Conservation (phyloP, 352 stramenopile genomes). For the Phytophthora capsici region DNA sequence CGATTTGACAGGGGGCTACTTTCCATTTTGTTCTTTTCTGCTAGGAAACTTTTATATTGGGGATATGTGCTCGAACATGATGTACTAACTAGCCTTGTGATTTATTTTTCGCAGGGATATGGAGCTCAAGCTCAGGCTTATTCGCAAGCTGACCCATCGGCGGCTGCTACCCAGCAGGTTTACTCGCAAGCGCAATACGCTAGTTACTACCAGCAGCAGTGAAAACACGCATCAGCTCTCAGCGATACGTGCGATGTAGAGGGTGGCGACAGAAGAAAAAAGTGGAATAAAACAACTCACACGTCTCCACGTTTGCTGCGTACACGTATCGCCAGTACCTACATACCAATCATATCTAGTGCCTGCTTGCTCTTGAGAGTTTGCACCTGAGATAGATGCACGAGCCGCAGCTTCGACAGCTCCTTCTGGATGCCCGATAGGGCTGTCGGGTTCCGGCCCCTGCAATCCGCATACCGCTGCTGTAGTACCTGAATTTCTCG, state of each 20-base stretch:
- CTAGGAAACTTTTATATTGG: conserved; percentile 26
- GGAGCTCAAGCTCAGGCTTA: conserved; percentile 54
- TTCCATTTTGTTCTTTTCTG: conserved; percentile 37
- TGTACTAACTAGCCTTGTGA: conserved; percentile 28
- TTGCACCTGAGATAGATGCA: conserved; percentile 86
- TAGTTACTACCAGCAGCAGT: conserved; percentile 77
- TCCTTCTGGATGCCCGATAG: conserved; percentile 85
- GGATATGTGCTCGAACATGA: conserved; percentile 6
- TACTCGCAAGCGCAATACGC: conserved; percentile 71
- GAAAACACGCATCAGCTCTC: conserved; percentile 15
- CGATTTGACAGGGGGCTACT: conserved; percentile 34
- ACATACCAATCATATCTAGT: conserved; percentile 76
- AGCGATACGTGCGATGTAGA: background rate
- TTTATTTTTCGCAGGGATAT: conserved; percentile 55
- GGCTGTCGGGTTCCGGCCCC: conserved; percentile 73
- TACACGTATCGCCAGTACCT: conserved; percentile 11
- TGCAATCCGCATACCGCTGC: conserved; percentile 84
- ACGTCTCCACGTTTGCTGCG: conserved; percentile 4
- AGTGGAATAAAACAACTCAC: conserved; percentile 13
- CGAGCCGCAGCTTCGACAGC: conserved; percentile 82
- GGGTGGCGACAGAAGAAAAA: conserved; percentile 1
- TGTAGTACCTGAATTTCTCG: conserved; percentile 87
- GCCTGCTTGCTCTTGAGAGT: conserved; percentile 88
- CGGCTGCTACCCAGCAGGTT: conserved; percentile 33
- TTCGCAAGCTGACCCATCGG: conserved; percentile 42